A percentile compares a stretch with the other conserved stretches of the same genome.
These are phyloP conservation scores for Zygoascus tannicola DNA, from an alignment of 805 yeast species.

Conservation along the genomic window DNA sequence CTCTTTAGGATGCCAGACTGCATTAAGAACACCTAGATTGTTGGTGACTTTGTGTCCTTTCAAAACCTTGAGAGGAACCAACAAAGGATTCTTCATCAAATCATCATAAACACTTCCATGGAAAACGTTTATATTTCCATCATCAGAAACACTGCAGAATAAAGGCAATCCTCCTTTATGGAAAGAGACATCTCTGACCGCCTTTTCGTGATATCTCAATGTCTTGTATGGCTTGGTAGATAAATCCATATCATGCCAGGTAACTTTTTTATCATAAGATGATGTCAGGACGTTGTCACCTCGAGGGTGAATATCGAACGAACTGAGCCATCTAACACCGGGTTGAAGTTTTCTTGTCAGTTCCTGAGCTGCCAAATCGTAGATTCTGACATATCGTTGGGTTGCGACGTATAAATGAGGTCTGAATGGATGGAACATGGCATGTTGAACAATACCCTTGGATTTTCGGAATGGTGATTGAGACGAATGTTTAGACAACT, in stretches of 20 bases:
- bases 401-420: conserved; percentile 92
- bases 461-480: conserved; percentile 93
- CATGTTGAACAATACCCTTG: conserved; percentile 91
- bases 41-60: conserved; percentile 77
- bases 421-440: conserved; percentile 91
- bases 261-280: conserved; percentile 86
- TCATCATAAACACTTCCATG: conserved; percentile 96
- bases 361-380: conserved; percentile 80
- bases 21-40: conserved; percentile 78
- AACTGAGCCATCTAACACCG: conserved; percentile 91
- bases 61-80: conserved; percentile 91
- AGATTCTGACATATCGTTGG: conserved; percentile 83
- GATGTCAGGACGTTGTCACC: conserved; percentile 92
- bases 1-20: conserved; percentile 94
- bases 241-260: conserved; percentile 96
- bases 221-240: conserved; percentile 89
- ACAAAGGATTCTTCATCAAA: conserved; percentile 85
- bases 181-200: conserved; percentile 80
- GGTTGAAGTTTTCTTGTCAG: conserved; percentile 80
- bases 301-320: conserved; percentile 88
- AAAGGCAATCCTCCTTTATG: conserved; percentile 81
- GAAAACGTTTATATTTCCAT: conserved; percentile 86
- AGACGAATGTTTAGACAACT: conserved; percentile 84
- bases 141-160: conserved; percentile 92
- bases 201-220: conserved; percentile 86